Evolutionary conservation across 2,329 filamentous ascomycete species (phyloP), one percentile per base, ranked within the genome.

Genomic region (Fusarium nurragi): DNA sequence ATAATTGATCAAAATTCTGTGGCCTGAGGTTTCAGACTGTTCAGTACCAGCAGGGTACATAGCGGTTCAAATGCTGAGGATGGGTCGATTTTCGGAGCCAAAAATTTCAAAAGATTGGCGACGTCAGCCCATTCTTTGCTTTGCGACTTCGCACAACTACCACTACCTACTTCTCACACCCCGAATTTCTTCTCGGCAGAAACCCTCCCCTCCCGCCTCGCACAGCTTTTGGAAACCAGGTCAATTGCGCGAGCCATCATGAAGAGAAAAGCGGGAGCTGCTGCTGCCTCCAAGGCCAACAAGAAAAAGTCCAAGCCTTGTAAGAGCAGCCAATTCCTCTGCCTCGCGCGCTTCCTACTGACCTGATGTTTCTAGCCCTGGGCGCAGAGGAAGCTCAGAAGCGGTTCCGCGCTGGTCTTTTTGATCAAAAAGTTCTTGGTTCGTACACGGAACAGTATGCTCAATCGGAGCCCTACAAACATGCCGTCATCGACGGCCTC

Each of bases 401-500:
- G 60, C 82, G 87, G 40, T 93, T 93, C 75, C 84, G 88, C 52
- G 80, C 83, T 50, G 88, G 86, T 6, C 84, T 93, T 36, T 91
- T 92, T 73, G 84, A 88, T 67, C 75, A 83, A 51, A 70, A 83
- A 22, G 82, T 86, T 30, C 81, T 90, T 58, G 71, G 83, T 55
- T 75, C 81, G 30, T 91, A 92, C 76, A 86, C 85, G 11, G 73
- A 79, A 19, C 81, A 85, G 66, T 92, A 92, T 75, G 85, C 87
- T 51, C 73, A 79, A 9, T 92, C 90, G 11, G 77, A 81, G 18
- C 90, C 89, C 6, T 99, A 99, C 83, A 93, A 94, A 76, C 94
- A 99, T 77, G 91, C 91, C 70, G 94, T 99, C 48, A 97, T 99
- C 74, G 84, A 88, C 69, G 82, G 86, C 51, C 83, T 99, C 39